Evolutionary conservation across 345 rosid species (phyloP).

Genomic region (Eucalyptus urophylla): DNA sequence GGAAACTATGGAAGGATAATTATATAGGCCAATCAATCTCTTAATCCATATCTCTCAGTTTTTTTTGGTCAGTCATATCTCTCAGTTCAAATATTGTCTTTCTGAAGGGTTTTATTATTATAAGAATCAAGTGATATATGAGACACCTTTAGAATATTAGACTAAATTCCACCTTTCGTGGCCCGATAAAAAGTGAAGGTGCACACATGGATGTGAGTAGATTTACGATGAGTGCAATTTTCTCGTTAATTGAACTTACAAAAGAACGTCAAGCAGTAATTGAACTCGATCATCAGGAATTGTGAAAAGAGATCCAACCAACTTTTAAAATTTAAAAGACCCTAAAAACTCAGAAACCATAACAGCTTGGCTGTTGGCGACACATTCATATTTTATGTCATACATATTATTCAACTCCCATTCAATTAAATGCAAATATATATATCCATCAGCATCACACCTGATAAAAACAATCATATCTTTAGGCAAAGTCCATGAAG

Average conservation of each 20-base stretch:
- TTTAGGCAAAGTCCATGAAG: background rate
- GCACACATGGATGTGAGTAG: background rate
- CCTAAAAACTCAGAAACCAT: background rate
- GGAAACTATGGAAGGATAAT: background rate
- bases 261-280: background rate
- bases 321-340: background rate
- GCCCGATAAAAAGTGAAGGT: background rate
- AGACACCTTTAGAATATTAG: background rate
- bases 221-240: background rate
- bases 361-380: background rate
- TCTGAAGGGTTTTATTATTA: background rate
- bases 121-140: background rate
- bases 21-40: background rate
- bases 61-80: background rate
- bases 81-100: background rate
- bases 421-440: background rate
- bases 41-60: background rate
- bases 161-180: background rate
- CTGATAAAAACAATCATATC: slow-evolving; percentile 4
- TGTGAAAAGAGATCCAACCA: background rate
- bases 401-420: background rate
- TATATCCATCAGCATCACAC: background rate
- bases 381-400: background rate
- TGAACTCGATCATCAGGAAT: background rate
- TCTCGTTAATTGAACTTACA: background rate